phyloP scores from a whole-genome alignment of 23 red algal species.

The Gracilaria caudata region DNA sequence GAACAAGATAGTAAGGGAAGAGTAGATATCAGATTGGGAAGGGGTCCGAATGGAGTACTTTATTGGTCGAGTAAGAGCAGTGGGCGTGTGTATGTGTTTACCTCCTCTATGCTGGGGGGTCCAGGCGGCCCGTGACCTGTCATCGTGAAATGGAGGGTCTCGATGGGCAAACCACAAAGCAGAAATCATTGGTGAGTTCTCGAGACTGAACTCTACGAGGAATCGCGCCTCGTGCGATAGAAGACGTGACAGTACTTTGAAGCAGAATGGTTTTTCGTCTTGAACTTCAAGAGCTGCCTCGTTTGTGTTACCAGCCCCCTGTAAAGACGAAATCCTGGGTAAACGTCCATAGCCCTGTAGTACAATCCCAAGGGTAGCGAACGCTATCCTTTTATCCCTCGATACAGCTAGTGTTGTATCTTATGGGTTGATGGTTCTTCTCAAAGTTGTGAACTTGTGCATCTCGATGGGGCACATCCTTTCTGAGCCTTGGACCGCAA shows the following conservation, averaged over 20 bases:
- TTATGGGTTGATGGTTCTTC: no score
- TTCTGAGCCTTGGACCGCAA: no score
- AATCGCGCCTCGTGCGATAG: background rate
- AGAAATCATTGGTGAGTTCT: background rate
- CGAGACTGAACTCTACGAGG: background rate
- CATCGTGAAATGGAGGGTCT: background rate
- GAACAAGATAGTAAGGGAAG: background rate
- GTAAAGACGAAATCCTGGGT: no score
- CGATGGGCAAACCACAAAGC: background rate
- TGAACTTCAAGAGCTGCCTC: no score
- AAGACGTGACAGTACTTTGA: background rate
- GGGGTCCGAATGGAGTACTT: conserved; percentile 41
- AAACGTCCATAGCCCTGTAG: no score
- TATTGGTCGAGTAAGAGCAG: conserved; percentile 72
- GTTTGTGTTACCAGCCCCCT: no score
- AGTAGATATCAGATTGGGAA: conserved; percentile 53
- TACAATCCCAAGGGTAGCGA: no score
- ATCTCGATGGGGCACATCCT: no score
- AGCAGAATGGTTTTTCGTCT: background rate
- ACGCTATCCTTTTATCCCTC: no score
- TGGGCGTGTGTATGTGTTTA: conserved; percentile 51
- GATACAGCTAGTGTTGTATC: no score
- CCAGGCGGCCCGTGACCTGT: conserved; percentile 19
- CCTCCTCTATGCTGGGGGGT: conserved; percentile 35
- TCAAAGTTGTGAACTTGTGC: no score